phyloP scores from a whole-genome alignment of 768 basidiomycete species.

The Russula olivacea region DNA sequence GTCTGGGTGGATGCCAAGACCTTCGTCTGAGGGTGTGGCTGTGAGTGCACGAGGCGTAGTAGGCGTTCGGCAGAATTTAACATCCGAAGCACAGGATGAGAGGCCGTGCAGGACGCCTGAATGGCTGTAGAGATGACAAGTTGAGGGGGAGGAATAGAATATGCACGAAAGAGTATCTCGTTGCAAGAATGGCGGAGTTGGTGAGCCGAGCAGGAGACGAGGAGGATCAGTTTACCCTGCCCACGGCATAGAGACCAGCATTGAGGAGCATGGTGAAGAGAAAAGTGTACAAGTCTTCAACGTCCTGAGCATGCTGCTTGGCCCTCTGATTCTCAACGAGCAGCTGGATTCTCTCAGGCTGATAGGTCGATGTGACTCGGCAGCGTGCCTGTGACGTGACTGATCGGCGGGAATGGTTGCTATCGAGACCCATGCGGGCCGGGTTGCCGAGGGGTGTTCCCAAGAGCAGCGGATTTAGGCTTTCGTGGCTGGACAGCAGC shows the following conservation, averaged over 20 bases:
- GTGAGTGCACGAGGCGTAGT: slow-evolving; percentile 73
- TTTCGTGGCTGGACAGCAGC: background rate
- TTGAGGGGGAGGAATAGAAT: background rate
- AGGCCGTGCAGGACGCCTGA: slow-evolving; percentile 74
- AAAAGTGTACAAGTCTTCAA: slow-evolving; percentile 61
- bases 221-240: slow-evolving; percentile 67
- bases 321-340: too few species aligned
- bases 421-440: background rate
- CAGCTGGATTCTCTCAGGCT: too few species aligned
- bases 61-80: slow-evolving; percentile 70
- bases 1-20: slow-evolving; percentile 74
- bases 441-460: background rate
- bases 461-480: background rate
- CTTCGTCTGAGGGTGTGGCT: slow-evolving; percentile 66
- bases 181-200: slow-evolving; percentile 58
- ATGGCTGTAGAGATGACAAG: slow-evolving; percentile 39
- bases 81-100: slow-evolving; percentile 44
- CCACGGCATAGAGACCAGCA: slow-evolving; percentile 65
- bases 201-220: slow-evolving; percentile 62
- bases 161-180: slow-evolving; percentile 32
- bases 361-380: slow-evolving; percentile 66
- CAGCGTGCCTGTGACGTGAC: slow-evolving; percentile 10
- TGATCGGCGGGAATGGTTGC: background rate
- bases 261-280: slow-evolving; percentile 56
- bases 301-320: slow-evolving; percentile 50